Conservation (phyloP, 805 yeast genomes). For the Saccharomycopsis javanensis region DNA sequence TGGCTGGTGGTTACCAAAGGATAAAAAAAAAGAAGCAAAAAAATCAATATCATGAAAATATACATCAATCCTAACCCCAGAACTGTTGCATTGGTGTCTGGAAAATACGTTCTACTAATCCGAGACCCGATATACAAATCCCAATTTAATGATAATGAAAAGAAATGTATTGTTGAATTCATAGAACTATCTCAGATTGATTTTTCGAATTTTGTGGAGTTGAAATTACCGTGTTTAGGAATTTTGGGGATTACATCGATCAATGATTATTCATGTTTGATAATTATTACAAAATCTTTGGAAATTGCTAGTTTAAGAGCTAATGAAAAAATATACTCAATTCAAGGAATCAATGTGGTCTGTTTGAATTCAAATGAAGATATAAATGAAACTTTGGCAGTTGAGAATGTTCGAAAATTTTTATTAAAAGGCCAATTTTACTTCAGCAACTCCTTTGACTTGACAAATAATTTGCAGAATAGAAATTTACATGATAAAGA, state of each 20-base stretch:
- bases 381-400: background rate
- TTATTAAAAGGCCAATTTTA: constrained; percentile 79
- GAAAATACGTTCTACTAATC: constrained; percentile 49
- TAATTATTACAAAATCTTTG: constrained; percentile 44
- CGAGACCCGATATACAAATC: constrained; percentile 29
- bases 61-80: constrained; percentile 57
- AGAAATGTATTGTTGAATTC: constrained; percentile 40
- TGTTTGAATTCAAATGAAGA: constrained; percentile 47
- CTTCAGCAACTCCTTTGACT: constrained; percentile 81
- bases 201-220: constrained; percentile 34
- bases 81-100: constrained; percentile 54
- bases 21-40: background rate
- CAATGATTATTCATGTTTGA: constrained; percentile 45
- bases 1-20: background rate
- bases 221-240: constrained; percentile 37
- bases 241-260: constrained; percentile 51
- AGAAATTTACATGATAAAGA: constrained; percentile 38
- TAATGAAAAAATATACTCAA: constrained; percentile 41
- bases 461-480: constrained; percentile 71
- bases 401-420: constrained; percentile 44
- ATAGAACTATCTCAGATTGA: constrained; percentile 34
- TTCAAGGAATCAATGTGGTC: constrained; percentile 54
- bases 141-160: constrained; percentile 1
- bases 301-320: constrained; percentile 54
- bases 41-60: constrained; percentile 39